phyloP scores from a whole-genome alignment of 257 asterid species.

The Eucommia ulmoides region DNA sequence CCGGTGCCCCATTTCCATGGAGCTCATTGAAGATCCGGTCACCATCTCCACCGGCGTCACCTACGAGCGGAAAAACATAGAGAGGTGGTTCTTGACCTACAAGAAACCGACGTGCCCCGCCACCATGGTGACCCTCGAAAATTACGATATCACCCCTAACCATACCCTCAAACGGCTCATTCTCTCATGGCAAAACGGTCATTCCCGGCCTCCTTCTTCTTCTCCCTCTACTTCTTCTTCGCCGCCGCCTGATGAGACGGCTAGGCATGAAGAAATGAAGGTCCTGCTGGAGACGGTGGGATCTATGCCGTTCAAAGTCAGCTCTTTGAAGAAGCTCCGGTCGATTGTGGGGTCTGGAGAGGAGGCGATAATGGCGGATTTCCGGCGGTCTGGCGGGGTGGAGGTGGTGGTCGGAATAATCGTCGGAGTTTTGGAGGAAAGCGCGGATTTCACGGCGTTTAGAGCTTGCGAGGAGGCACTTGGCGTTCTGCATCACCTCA shows the following conservation, averaged over 20 bases:
- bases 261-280: conserved; percentile 33
- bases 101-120: conserved; percentile 73
- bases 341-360: conserved; percentile 32
- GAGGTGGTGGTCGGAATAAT: conserved; percentile 42
- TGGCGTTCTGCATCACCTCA: conserved; percentile 29
- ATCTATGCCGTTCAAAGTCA: conserved; percentile 66
- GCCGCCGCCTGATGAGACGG: conserved; percentile 2
- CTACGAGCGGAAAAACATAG: conserved; percentile 62
- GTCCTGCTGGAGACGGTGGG: conserved; percentile 34
- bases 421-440: conserved; percentile 39
- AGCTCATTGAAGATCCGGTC: conserved; percentile 83
- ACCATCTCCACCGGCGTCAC: conserved; percentile 80
- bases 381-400: conserved; percentile 46
- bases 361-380: conserved; percentile 30
- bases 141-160: conserved; percentile 54
- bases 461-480: conserved; percentile 81
- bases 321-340: conserved; percentile 35
- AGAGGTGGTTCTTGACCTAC: conserved; percentile 58
- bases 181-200: conserved; percentile 31
- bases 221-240: conserved; percentile 5
- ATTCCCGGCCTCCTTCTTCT: conserved; percentile 1
- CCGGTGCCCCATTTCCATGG: conserved; percentile 91
- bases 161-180: conserved; percentile 67
- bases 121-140: conserved; percentile 50
- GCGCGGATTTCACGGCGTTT: conserved; percentile 39